phyloP scores from a whole-genome alignment of 495 filamentous ascomycete genomes.

The Hypoxylon trugodes region DNA sequence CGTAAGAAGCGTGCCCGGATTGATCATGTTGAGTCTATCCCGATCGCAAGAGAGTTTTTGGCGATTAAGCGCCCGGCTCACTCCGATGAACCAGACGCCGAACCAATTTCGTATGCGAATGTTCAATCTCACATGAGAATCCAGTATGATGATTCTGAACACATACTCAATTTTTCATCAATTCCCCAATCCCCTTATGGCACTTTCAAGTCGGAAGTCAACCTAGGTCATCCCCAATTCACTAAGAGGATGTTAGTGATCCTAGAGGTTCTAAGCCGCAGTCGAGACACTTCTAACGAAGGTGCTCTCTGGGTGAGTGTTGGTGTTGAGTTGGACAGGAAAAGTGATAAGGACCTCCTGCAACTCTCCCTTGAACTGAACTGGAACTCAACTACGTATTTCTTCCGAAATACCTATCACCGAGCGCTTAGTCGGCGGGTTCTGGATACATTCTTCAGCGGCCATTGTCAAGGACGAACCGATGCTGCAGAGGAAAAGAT shows the following conservation, averaged over 20 bases:
- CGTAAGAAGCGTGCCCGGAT: constrained; percentile 22
- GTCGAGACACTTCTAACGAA: constrained; percentile 17
- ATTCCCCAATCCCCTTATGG: constrained; percentile 1
- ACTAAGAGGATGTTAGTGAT: background rate
- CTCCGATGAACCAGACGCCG: background rate
- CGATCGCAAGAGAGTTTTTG: constrained; percentile 14
- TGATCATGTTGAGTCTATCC: constrained; percentile 14
- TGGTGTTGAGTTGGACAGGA: constrained; percentile 15
- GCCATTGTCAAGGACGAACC: background rate
- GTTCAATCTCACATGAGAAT: constrained; percentile 11
- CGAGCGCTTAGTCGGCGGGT: constrained; percentile 26
- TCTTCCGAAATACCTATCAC: constrained; percentile 22
- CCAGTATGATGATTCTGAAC: background rate
- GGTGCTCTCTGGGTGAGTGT: constrained; percentile 33
- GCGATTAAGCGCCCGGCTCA: background rate
- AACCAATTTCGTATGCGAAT: constrained; percentile 1
- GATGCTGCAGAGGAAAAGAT: constrained; percentile 22
- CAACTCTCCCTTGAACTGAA: constrained; percentile 32
- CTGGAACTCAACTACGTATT: constrained; percentile 36
- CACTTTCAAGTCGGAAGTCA: constrained; percentile 14
- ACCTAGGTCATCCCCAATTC: background rate
- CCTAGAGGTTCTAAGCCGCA: constrained; percentile 15
- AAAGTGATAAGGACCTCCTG: constrained; percentile 12
- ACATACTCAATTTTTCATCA: constrained; percentile 8
- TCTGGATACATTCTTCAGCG: constrained; percentile 41